Evolutionary conservation across 352 stramenopile species (phyloP).

Genomic region (Pythium dissimile): DNA sequence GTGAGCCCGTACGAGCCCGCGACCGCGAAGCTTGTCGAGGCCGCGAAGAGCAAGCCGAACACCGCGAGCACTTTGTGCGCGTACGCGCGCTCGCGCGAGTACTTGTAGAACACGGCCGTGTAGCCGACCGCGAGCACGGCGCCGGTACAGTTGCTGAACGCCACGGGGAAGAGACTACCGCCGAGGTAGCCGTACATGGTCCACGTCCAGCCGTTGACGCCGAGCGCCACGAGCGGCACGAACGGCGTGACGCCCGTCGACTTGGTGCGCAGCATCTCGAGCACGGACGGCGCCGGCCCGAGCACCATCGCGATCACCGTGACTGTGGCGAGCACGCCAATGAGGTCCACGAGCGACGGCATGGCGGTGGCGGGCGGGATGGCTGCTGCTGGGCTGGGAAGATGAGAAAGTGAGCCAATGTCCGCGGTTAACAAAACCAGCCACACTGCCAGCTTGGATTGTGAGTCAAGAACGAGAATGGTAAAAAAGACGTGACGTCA

Average conservation of each 20-base stretch:
- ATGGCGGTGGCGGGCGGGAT: neutral
- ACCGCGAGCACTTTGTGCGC: constrained; percentile 29
- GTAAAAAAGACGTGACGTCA: constrained; percentile 2
- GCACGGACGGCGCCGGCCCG: constrained; percentile 33
- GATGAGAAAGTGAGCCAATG: neutral
- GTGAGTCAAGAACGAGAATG: neutral
- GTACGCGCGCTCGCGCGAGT: constrained; percentile 35
- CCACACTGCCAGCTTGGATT: neutral
- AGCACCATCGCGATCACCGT: constrained; percentile 32
- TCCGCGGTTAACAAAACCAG: neutral
- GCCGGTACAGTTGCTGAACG: constrained; percentile 37
- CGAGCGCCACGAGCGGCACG: constrained; percentile 39
- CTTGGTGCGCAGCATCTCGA: constrained; percentile 28
- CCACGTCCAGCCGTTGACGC: constrained; percentile 26
- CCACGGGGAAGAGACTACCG: constrained; percentile 40
- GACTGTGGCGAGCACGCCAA: constrained; percentile 26
- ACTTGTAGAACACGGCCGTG: constrained; percentile 44
- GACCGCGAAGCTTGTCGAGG: constrained; percentile 10
- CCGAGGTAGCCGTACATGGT: constrained; percentile 44
- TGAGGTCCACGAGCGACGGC: constrained; percentile 9
- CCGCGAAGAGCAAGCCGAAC: constrained; percentile 15
- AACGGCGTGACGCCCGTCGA: constrained; percentile 38
- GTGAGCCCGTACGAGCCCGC: neutral
- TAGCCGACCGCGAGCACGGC: constrained; percentile 34
- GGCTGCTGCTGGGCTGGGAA: neutral